A percentile compares a stretch with the other conserved stretches of the same genome.
Evolutionary conservation across 306 rosid species (phyloP).

Genomic region (Hippophae tibetana): DNA sequence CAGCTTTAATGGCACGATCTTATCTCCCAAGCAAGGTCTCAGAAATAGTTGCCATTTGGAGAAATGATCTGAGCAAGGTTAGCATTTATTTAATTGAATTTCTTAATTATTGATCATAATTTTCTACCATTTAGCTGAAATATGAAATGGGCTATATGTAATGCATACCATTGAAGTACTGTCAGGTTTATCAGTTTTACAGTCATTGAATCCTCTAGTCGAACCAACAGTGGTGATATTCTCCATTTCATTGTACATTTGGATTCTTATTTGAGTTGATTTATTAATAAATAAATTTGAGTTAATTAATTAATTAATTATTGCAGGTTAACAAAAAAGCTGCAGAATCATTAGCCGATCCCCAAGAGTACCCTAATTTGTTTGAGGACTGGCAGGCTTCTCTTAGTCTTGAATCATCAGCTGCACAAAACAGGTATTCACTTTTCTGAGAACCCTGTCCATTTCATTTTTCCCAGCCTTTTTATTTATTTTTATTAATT

Average conservation of each 20-base stretch:
- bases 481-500: background rate
- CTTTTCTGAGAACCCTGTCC: background rate
- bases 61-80: slow-evolving; percentile 85
- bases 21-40: slow-evolving; percentile 97
- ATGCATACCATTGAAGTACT: background rate
- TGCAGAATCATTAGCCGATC: slow-evolving; percentile 96
- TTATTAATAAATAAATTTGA: slow-evolving; percentile 8
- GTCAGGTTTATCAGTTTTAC: too few relatives aligned
- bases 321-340: slow-evolving; percentile 79
- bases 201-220: background rate
- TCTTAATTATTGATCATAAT: background rate
- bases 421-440: slow-evolving; percentile 49
- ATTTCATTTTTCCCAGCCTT: background rate
- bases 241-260: background rate
- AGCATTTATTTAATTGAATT: background rate
- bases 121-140: background rate
- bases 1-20: slow-evolving; percentile 96
- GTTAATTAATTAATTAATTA: background rate
- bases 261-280: background rate
- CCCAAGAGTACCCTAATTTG: slow-evolving; percentile 92
- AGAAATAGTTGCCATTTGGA: slow-evolving; percentile 87
- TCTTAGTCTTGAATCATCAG: slow-evolving; percentile 72
- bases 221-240: background rate
- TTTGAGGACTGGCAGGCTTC: slow-evolving; percentile 97
- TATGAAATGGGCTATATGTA: background rate